phyloP scores from a whole-genome alignment of 2,329 filamentous ascomycete genomes.

The Scortechinia acanthostroma region DNA sequence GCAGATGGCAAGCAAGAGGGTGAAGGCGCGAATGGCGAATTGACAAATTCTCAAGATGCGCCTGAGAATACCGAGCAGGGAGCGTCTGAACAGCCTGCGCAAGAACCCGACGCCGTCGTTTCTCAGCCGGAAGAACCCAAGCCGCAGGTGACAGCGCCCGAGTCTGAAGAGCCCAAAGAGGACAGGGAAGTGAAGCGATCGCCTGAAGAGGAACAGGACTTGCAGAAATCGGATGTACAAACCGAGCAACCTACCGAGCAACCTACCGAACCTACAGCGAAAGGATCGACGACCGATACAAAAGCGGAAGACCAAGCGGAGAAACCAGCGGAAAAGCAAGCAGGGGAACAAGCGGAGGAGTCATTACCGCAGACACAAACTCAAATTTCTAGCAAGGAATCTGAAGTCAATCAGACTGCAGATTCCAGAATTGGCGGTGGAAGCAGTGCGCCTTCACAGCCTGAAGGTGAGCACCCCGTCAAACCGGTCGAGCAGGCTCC shows the following conservation, averaged over 20 bases:
- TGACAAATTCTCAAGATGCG: no score
- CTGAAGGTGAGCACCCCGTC: not conserved
- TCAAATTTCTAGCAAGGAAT: no score
- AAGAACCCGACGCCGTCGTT: not conserved
- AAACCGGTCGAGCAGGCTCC: not conserved
- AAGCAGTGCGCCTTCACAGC: not conserved
- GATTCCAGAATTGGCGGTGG: no score
- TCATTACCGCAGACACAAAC: no score
- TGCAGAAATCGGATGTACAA: no score
- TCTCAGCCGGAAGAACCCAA: not conserved
- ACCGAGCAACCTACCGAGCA: no score
- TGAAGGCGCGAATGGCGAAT: not conserved
- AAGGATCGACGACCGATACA: not conserved
- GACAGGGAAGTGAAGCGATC: not conserved
- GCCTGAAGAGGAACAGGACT: no score
- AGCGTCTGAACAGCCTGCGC: not conserved
- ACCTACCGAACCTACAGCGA: not conserved
- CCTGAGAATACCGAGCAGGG: not conserved
- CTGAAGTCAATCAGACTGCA: no score
- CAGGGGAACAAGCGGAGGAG: no score
- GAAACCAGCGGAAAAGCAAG: not conserved
- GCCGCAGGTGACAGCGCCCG: not conserved
- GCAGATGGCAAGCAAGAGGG: not conserved
- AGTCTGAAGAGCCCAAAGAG: not conserved
- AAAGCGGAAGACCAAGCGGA: not conserved